These are phyloP conservation scores for Salix exigua DNA, from an alignment of 345 rosid species.

Conservation along the genomic window DNA sequence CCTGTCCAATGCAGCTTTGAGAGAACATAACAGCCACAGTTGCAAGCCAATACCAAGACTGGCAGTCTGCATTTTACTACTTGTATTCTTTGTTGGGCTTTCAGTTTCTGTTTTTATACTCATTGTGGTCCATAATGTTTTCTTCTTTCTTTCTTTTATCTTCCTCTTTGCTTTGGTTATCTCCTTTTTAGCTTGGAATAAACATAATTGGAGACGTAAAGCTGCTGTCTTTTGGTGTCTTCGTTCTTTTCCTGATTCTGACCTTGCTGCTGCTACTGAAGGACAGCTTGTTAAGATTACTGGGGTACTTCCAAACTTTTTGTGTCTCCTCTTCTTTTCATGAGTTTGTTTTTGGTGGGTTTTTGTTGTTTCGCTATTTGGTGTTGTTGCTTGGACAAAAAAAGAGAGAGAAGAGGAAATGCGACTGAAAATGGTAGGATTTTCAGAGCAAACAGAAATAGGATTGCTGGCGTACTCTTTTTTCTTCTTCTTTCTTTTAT, in stretches of 20 bases:
- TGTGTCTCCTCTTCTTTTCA: not conserved
- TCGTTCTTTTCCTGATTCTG: conserved; percentile 46
- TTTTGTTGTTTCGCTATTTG: not conserved
- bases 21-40: conserved; percentile 25
- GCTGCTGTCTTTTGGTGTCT: conserved; percentile 34
- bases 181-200: conserved; percentile 45
- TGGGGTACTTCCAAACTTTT: conserved; percentile 31
- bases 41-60: conserved; percentile 35
- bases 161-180: conserved; percentile 27
- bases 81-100: conserved; percentile 35
- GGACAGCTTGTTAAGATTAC: conserved; percentile 56
- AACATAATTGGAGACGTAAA: conserved; percentile 21
- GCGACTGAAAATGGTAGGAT: not conserved
- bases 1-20: conserved; percentile 36
- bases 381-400: not conserved
- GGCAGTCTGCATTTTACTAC: conserved; percentile 28
- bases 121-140: conserved; percentile 38
- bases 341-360: not conserved
- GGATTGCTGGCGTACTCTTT: no score
- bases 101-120: conserved; percentile 42
- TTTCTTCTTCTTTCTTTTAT: not conserved
- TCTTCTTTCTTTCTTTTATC: conserved; percentile 37
- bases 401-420: not conserved
- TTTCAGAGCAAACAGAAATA: not conserved
- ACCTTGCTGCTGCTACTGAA: conserved; percentile 38